These are phyloP conservation scores for Tillandsia leiboldiana DNA, from an alignment of 176 grass and related monocot genomes.

Conservation along the genomic window DNA sequence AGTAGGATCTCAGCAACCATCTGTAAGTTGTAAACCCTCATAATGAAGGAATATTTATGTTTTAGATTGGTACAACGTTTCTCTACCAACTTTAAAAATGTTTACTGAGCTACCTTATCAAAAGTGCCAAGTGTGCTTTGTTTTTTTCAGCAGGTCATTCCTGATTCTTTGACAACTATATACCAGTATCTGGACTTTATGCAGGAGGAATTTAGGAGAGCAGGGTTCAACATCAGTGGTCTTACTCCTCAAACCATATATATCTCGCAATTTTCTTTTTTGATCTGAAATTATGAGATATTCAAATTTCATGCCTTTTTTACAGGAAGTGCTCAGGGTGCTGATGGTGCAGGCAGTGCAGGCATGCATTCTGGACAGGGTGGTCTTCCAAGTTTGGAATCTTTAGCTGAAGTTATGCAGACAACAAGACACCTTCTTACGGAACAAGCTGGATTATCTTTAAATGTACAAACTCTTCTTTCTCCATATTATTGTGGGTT, in stretches of 20 bases:
- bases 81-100: background rate
- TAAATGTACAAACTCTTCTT: slow-evolving; percentile 35
- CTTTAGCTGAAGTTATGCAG: slow-evolving; percentile 51
- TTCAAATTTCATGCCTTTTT: slow-evolving; percentile 9
- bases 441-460: slow-evolving; percentile 42
- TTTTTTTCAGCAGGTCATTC: slow-evolving; percentile 56
- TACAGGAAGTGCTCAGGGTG: slow-evolving; percentile 24
- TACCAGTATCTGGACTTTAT: slow-evolving; percentile 76
- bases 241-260: slow-evolving; percentile 6
- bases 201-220: slow-evolving; percentile 70
- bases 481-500: slow-evolving; percentile 11
- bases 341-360: slow-evolving; percentile 16
- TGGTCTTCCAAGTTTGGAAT: slow-evolving; percentile 47
- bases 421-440: slow-evolving; percentile 49
- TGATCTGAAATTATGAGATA: slow-evolving; percentile 13
- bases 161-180: slow-evolving; percentile 90
- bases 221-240: slow-evolving; percentile 57
- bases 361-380: slow-evolving; percentile 9
- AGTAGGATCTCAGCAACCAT: slow-evolving; percentile 48
- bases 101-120: background rate
- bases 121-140: background rate
- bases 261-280: background rate
- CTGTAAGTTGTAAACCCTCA: slow-evolving; percentile 41
- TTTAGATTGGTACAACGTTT: background rate
- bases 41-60: slow-evolving; percentile 18